These are phyloP conservation scores for Phytophthora boehmeriae DNA, from an alignment of 352 stramenopile genomes.

Conservation along the genomic window DNA sequence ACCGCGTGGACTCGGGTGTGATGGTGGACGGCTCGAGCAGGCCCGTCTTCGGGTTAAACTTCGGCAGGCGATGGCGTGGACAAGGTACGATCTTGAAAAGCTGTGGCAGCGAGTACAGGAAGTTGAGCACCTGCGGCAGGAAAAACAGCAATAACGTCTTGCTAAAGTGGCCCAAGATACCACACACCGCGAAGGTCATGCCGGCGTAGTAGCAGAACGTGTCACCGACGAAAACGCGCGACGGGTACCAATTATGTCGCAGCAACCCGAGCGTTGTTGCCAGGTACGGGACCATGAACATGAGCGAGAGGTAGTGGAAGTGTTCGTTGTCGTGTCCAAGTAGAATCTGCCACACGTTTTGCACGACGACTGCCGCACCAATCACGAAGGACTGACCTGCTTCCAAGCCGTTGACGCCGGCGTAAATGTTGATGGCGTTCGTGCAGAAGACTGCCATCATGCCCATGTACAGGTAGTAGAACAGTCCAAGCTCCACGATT, in stretches of 20 bases:
- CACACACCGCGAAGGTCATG: constrained; percentile 98
- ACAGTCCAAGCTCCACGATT: constrained; percentile 92
- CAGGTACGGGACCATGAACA: constrained; percentile 97
- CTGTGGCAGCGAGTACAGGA: constrained; percentile 98
- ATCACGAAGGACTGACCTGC: constrained; percentile 94
- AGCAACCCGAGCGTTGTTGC: constrained; percentile 94
- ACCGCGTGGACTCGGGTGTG: constrained; percentile 76
- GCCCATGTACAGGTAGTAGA: constrained; percentile 99
- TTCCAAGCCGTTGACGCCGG: constrained; percentile 99
- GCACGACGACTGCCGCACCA: constrained; percentile 93
- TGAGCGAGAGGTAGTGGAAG: constrained; percentile 95
- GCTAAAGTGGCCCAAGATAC: constrained; percentile 97
- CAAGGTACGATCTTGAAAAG: constrained; percentile 98
- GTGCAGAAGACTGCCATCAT: constrained; percentile 99
- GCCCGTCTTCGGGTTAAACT: constrained; percentile 92
- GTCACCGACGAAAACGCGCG: constrained; percentile 98
- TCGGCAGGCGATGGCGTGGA: constrained; percentile 97
- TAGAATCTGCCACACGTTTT: constrained; percentile 96
- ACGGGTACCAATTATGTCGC: constrained; percentile 98
- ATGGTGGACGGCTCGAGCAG: constrained; percentile 94
- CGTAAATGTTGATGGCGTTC: constrained; percentile 99
- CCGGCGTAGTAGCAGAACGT: constrained; percentile 99
- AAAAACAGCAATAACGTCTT: constrained; percentile 99
- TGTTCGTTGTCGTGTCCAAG: constrained; percentile 82
- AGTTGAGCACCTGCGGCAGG: constrained; percentile 98